Evolutionary conservation across 2,329 filamentous ascomycete genomes (phyloP).

Genomic region (Fusarium graminum): DNA sequence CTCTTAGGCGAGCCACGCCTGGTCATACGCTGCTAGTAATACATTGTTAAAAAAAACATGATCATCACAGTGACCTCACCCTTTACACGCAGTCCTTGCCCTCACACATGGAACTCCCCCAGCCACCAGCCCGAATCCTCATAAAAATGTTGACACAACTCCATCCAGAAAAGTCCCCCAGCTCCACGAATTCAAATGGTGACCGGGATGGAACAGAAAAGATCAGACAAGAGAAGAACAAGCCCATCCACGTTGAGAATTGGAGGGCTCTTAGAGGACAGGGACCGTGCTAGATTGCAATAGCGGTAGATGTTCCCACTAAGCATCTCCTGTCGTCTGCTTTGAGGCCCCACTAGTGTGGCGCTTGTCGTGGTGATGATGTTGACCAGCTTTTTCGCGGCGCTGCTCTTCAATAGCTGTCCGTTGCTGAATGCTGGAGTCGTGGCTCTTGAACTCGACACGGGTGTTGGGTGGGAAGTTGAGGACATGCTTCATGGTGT

Average conservation of each 20-base stretch:
- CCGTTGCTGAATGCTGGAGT: slow-evolving; percentile 93
- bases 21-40: slow-evolving; percentile 41
- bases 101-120: slow-evolving; percentile 20
- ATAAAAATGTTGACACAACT: slow-evolving; percentile 39
- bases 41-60: slow-evolving; percentile 31
- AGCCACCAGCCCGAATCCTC: slow-evolving; percentile 30
- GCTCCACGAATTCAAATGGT: slow-evolving; percentile 35
- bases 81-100: slow-evolving; percentile 19
- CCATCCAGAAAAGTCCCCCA: slow-evolving; percentile 35
- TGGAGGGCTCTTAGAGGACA: slow-evolving; percentile 29
- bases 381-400: slow-evolving; percentile 79
- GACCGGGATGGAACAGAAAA: slow-evolving; percentile 34
- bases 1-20: slow-evolving; percentile 30
- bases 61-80: slow-evolving; percentile 10
- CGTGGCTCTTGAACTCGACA: slow-evolving; percentile 95
- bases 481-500: slow-evolving; percentile 93
- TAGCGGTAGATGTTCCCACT: slow-evolving; percentile 18
- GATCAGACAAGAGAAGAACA: slow-evolving; percentile 28
- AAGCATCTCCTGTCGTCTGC: slow-evolving; percentile 52
- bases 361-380: slow-evolving; percentile 58
- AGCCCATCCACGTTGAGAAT: slow-evolving; percentile 31
- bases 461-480: slow-evolving; percentile 88
- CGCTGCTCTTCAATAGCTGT: slow-evolving; percentile 91
- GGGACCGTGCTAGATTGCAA: slow-evolving; percentile 18
- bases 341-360: slow-evolving; percentile 50